Conservation (phyloP, 345 rosid genomes). For the Populus tremula region DNA sequence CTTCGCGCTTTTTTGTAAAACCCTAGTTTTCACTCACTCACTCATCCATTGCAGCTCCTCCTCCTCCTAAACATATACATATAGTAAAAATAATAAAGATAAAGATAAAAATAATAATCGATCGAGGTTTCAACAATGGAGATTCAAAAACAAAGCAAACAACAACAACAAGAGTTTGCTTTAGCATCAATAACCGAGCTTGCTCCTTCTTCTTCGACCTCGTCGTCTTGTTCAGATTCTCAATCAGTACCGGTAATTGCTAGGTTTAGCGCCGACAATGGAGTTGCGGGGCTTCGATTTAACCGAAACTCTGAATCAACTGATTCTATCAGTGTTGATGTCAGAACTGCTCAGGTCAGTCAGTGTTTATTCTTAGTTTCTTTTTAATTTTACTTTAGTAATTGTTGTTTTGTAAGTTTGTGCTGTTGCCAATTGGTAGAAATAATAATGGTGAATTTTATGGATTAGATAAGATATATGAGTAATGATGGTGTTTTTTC, state of each 20-base stretch:
- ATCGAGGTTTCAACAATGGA: slow-evolving; percentile 17
- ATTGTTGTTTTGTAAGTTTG: no score
- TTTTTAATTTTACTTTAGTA: neutral
- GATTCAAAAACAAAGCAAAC: slow-evolving; percentile 28
- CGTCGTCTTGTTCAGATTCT: slow-evolving; percentile 29
- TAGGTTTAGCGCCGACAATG: slow-evolving; percentile 47
- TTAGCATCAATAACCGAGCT: slow-evolving; percentile 60
- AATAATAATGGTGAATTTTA: neutral
- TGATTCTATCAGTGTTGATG: slow-evolving; percentile 42
- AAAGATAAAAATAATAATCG: no score
- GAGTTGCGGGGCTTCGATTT: slow-evolving; percentile 59
- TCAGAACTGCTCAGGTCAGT: slow-evolving; percentile 58
- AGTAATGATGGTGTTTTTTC: no score
- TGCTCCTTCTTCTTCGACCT: slow-evolving; percentile 42
- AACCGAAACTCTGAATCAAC: slow-evolving; percentile 34
- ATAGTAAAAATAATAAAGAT: no score
- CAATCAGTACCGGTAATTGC: slow-evolving; percentile 46
- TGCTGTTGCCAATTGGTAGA: neutral
- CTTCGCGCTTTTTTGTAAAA: slow-evolving; percentile 15
- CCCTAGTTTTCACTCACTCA: slow-evolving; percentile 15
- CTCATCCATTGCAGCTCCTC: neutral
- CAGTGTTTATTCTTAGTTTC: slow-evolving; percentile 7
- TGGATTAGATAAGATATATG: neutral
- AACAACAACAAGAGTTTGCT: slow-evolving; percentile 46
- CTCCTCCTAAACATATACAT: no score